Conservation (phyloP, 768 basidiomycete genomes). For the Mrakia gelida region DNA sequence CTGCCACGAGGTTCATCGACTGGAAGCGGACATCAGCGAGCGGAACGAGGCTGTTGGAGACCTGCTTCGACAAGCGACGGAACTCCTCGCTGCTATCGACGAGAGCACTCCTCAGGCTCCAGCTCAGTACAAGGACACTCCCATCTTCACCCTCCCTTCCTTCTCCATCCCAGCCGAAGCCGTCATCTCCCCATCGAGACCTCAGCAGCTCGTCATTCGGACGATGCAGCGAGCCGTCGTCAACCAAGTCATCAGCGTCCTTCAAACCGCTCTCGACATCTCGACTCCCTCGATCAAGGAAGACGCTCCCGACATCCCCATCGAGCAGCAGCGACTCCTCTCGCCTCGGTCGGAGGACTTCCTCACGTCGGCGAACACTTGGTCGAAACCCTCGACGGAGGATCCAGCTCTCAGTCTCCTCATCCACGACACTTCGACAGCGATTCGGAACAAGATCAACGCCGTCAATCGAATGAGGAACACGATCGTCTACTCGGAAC, state of each 20-base stretch:
- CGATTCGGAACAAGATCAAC: constrained; percentile 89
- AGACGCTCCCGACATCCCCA: constrained; percentile 75
- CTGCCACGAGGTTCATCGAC: constrained; percentile 88
- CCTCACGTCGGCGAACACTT: constrained; percentile 73
- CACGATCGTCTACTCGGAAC: constrained; percentile 93
- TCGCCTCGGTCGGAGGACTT: constrained; percentile 85
- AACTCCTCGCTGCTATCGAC: constrained; percentile 11
- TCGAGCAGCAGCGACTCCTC: constrained; percentile 84
- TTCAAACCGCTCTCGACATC: constrained; percentile 72
- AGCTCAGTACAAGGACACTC: constrained; percentile 77
- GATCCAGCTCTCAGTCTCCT: constrained; percentile 79
- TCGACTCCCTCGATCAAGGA: constrained; percentile 85
- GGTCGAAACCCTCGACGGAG: constrained; percentile 79
- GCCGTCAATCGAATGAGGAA: constrained; percentile 94
- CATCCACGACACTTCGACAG: constrained; percentile 77
- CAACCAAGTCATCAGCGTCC: constrained; percentile 79
- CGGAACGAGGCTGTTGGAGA: constrained; percentile 90
- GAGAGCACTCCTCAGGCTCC: constrained; percentile 49
- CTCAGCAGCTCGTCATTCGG: constrained; percentile 32
- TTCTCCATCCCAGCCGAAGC: constrained; percentile 11
- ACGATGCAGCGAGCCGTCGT: constrained; percentile 59
- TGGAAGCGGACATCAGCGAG: constrained; percentile 90
- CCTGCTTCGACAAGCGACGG: constrained; percentile 55
- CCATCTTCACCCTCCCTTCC: constrained; percentile 56
- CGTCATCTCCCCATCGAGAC: constrained; percentile 20